Conservation (phyloP, 352 stramenopile genomes). For the Globisporangium alternatum region DNA sequence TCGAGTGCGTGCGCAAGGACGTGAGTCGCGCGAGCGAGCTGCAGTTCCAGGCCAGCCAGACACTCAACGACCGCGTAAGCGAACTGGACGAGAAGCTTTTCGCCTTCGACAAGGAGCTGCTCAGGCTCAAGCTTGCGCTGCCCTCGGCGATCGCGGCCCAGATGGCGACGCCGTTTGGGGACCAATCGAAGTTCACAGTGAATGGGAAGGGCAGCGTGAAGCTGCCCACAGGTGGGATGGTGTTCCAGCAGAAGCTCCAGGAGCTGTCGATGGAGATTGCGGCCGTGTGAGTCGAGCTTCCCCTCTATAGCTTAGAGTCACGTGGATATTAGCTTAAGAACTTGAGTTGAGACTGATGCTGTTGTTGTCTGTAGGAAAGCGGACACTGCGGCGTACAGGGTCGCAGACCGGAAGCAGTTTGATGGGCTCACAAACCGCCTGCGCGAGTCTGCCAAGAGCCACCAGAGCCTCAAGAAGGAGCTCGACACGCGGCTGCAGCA, state of each 20-base stretch:
- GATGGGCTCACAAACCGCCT: conserved; percentile 55
- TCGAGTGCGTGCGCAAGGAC: conserved; percentile 38
- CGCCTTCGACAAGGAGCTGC: conserved; percentile 57
- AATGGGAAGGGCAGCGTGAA: conserved; percentile 14
- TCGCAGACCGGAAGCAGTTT: conserved; percentile 57
- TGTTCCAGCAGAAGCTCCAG: conserved; percentile 34
- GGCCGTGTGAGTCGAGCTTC: conserved; percentile 25
- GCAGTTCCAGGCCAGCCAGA: conserved; percentile 26
- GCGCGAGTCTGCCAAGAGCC: conserved; percentile 43
- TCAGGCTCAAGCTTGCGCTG: conserved; percentile 57
- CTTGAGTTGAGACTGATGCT: conserved; percentile 6
- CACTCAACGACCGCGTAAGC: conserved; percentile 22
- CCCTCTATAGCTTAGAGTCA: not conserved
- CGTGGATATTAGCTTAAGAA: not conserved
- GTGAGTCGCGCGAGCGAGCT: conserved; percentile 28
- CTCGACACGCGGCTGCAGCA: conserved; percentile 42
- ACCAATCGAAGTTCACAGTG: not conserved
- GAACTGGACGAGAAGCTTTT: conserved; percentile 65
- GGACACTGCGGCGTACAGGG: conserved; percentile 35
- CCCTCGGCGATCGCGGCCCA: conserved; percentile 43
- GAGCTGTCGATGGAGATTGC: conserved; percentile 37
- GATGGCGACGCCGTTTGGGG: conserved; percentile 21
- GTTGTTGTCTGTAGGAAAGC: conserved; percentile 22
- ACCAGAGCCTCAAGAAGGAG: conserved; percentile 41
- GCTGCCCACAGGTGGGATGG: conserved; percentile 18